Base-by-base conservation (phyloP, 179 eudicot genomes). In the Silene coronaria region DNA sequence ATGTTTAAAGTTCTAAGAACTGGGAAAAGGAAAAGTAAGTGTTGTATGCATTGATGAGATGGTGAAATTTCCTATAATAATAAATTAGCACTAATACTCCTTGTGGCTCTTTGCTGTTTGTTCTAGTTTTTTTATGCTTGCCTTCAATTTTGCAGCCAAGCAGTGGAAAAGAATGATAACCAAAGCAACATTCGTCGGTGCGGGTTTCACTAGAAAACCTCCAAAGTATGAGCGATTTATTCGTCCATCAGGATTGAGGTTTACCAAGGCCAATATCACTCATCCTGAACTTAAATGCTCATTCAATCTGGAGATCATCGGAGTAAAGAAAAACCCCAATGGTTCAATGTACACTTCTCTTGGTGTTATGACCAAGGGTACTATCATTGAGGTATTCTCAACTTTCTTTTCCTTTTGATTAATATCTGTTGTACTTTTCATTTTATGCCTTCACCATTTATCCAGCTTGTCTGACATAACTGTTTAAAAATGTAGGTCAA, bases 121-220 rank as follows among this genome's bases (percentile, higher is more conserved):
- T 4, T 12, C 46, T 38, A 30, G 34, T 45, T 58, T 3, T 16
- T 6, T 38, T 14, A 26, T 72, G 17, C 10, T 36, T 36, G 13
- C 36, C 23, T 34, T 23, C 16, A 30, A 42, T 42, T 27, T 63
- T 82, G 82, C 94, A 94, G 98, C 91, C 81, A 95, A 92, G 90
- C 99, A 95, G 80, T 92, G 99, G 99, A 95, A 95, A 79, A 89
- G 99, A 77, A 95, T 95, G 99, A 78, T 95, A 73, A 95, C 99
- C 3, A 95, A 95, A 78, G 99, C 86, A 45, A 95, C 99, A 67
- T 95, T 95, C 81, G 97, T 95, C 3, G 96, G 99, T 58, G 86
- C 90, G 10, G 87, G 95, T 13, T 95, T 95, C 82, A 95, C 97
- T 0, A 89, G 99, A 80, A 95, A 95, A 78, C 99, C 96, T 71